A percentile compares a stretch with the other conserved stretches of the same genome.
These are phyloP conservation scores for Colletotrichum graminicola DNA, from an alignment of 2,329 filamentous ascomycete genomes.

Conservation along the genomic window DNA sequence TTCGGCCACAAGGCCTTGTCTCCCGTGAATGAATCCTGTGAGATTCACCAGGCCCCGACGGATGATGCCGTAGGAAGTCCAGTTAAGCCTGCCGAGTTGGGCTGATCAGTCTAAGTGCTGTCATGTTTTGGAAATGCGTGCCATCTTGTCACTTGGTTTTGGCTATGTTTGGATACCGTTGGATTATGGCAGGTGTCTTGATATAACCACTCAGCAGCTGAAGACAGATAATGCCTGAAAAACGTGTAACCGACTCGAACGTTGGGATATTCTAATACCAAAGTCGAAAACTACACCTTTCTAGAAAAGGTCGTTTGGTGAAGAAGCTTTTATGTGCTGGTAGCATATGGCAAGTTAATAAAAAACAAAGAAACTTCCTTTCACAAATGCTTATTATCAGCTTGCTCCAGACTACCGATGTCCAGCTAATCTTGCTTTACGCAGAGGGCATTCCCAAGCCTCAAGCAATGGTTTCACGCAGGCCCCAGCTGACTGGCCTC, in stretches of 20 bases:
- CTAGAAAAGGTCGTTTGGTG: neutral
- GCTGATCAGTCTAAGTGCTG: neutral
- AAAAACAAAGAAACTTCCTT: neutral
- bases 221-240: neutral
- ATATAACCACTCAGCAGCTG: neutral
- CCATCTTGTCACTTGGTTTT: neutral
- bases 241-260: neutral
- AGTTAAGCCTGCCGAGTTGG: constrained; percentile 29
- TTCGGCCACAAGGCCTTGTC: neutral
- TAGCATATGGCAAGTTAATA: neutral
- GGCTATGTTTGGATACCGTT: no score
- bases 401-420: no score
- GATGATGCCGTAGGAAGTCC: constrained; percentile 6
- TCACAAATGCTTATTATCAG: no score
- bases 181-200: neutral
- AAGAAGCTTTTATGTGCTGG: no score
- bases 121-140: neutral
- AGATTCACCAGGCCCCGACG: neutral
- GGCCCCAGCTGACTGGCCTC: neutral
- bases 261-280: no score
- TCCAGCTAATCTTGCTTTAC: neutral
- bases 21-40: neutral
- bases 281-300: neutral
- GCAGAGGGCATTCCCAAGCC: neutral
- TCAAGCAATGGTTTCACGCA: neutral